Percentiles rank a stretch among this genome's conserved stretches.
phyloP scores from a whole-genome alignment of 495 filamentous ascomycete species.

The Hyaloscypha variabilis region DNA sequence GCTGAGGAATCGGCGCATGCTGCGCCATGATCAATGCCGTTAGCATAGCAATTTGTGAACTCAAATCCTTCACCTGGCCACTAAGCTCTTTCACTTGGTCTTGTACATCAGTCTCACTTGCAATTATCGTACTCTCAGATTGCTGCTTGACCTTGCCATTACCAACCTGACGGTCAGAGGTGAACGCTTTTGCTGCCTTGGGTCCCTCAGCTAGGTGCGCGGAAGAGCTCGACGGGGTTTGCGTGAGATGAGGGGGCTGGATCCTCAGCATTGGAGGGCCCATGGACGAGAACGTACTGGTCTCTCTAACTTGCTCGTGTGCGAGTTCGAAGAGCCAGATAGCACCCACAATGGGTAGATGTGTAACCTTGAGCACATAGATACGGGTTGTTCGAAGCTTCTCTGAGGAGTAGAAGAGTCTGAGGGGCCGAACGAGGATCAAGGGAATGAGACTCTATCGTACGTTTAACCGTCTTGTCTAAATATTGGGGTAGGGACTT shows the following conservation, averaged over 20 bases:
- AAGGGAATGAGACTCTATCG: constrained; percentile 85
- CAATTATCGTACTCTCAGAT: constrained; percentile 5
- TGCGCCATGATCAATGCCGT: constrained; percentile 35
- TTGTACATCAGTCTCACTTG: neutral
- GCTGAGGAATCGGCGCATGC: constrained; percentile 15
- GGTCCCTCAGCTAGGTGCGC: constrained; percentile 2
- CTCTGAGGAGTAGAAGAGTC: constrained; percentile 73
- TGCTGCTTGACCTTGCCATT: constrained; percentile 10
- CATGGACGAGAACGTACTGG: constrained; percentile 17
- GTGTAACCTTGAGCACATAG: constrained; percentile 68
- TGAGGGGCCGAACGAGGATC: constrained; percentile 78
- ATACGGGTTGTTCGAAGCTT: constrained; percentile 75
- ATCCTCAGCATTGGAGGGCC: neutral
- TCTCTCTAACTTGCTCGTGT: constrained; percentile 17
- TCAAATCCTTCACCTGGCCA: constrained; percentile 30
- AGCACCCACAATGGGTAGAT: constrained; percentile 52
- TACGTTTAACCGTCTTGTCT: constrained; percentile 26
- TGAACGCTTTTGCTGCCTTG: constrained; percentile 4
- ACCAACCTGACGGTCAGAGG: neutral
- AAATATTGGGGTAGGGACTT: neutral
- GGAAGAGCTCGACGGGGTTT: constrained; percentile 3
- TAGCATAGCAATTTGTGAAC: constrained; percentile 31
- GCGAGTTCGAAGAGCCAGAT: constrained; percentile 53
- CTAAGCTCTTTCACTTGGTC: constrained; percentile 19
- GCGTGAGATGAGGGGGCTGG: constrained; percentile 22